Conservation (phyloP, 1,284 basidiomycete genomes). For the Amylostereum chailletii region DNA sequence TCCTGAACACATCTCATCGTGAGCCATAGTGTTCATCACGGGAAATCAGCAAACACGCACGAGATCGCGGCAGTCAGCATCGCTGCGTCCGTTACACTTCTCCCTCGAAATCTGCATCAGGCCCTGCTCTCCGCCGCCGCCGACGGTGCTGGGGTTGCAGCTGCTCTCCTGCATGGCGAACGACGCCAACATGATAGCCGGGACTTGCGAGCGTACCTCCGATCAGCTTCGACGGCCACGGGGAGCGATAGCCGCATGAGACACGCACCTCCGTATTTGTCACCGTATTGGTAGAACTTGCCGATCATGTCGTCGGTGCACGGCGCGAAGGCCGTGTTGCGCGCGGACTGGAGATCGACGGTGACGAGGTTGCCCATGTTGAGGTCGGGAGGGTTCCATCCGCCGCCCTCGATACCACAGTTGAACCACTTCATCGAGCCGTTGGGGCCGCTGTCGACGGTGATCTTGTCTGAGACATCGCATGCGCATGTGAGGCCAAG, state of each 20-base stretch:
- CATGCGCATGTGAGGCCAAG: too few relatives aligned
- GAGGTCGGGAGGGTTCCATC: conserved; percentile 61
- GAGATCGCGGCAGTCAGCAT: conserved; percentile 56
- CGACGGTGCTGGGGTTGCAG: conserved; percentile 64
- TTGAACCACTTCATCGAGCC: conserved; percentile 72
- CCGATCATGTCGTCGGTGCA: conserved; percentile 30
- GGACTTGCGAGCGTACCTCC: conserved; percentile 26
- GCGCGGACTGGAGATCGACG: conserved; percentile 41
- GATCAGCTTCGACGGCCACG: too few relatives aligned
- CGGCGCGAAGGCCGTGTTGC: conserved; percentile 45
- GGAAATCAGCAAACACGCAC: conserved; percentile 28
- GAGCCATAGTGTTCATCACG: neutral
- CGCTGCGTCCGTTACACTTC: conserved; percentile 66
- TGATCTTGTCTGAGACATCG: conserved; percentile 18
- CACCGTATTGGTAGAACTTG: conserved; percentile 57
- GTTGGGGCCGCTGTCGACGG: conserved; percentile 55
- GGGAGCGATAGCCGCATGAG: neutral
- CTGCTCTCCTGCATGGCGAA: conserved; percentile 79
- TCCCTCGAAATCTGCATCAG: conserved; percentile 79
- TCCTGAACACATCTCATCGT: conserved; percentile 29
- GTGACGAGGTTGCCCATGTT: conserved; percentile 43
- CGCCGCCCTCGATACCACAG: conserved; percentile 55
- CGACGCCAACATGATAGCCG: conserved; percentile 71
- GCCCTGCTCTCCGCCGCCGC: conserved; percentile 77
- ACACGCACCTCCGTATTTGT: conserved; percentile 37